Evolutionary conservation across 2,329 filamentous ascomycete genomes (phyloP), one percentile per base, ranked within the genome.

Genomic region (Neofusicoccum umdonicola): DNA sequence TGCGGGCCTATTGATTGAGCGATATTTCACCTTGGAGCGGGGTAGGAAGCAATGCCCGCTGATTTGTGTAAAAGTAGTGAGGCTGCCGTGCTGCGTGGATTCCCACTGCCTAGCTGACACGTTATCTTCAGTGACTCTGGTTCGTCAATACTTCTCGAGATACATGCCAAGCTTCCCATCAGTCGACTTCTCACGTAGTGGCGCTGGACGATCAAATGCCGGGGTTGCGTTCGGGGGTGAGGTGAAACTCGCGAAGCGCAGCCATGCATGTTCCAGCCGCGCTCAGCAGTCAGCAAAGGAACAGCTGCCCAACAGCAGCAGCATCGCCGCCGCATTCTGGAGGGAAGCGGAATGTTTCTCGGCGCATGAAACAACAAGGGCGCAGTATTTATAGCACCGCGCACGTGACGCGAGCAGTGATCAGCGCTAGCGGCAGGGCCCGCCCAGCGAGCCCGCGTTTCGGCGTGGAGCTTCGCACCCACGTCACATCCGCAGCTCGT

Each of bases 401-500:
- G 4, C 52, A 56, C 52, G 35, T 56, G 52, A 56, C 17, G 9
- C 5, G 54, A 35, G 17, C 17, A 22, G 37, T 17, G 54, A 58
- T 58, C 41, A 45, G 54, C 54, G 54, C 54, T 58, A 58, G 41
- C 54, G 54, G 54, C 54, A 58, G 35, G 54, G 54, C 54, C 54
- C 54, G 54, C 54, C 35, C 35, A 54, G 51, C 31, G 35, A 41
- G 34, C 51, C 51, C 37, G 54, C 15, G 54, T 58, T 58, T 45
- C 54, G 54, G 54, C 54, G 54, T 57, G 39, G 39, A 44, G 39
- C 39, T 58, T 54, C 54, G 54, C 54, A 58, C 54, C 54, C 54
- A 58, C 54, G 54, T 58, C 54, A 58, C 54, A 44, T 45, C 22
- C 39, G 54, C 54, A 17, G 54, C 54, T 58, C 54, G 39, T 41